Percentiles rank a stretch among this genome's conserved stretches.
phyloP scores from a whole-genome alignment of 2,329 filamentous ascomycete species.

The Verticillium alfalfae region DNA sequence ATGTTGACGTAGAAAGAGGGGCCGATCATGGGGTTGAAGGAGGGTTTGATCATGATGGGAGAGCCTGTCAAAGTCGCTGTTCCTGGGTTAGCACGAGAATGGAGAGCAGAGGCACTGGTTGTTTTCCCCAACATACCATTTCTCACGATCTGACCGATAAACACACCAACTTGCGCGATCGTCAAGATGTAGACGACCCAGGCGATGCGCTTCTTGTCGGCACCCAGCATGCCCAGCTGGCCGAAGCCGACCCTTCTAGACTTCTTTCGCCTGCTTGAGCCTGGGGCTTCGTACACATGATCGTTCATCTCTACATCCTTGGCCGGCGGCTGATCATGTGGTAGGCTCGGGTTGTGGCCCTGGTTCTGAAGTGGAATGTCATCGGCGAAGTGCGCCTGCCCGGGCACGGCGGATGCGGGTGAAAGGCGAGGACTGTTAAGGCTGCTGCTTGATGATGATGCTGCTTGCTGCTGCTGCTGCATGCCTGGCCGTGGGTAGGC shows the following conservation, averaged over 20 bases:
- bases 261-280: constrained; percentile 19
- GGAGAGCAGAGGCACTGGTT: too few species aligned
- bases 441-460: constrained; percentile 24
- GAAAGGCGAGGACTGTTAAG: constrained; percentile 21
- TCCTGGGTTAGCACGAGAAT: background rate
- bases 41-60: constrained; percentile 72
- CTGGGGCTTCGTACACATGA: constrained; percentile 55
- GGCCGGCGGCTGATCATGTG: constrained; percentile 7
- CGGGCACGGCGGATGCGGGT: constrained; percentile 18
- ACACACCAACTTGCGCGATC: constrained; percentile 72
- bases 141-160: constrained; percentile 80
- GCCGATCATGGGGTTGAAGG: constrained; percentile 96
- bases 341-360: constrained; percentile 2
- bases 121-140: constrained; percentile 60
- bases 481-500: constrained; percentile 52
- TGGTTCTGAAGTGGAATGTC: constrained; percentile 54
- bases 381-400: constrained; percentile 33
- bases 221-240: constrained; percentile 54
- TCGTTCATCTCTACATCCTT: constrained; percentile 42
- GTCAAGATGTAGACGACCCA: constrained; percentile 82
- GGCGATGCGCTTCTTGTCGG: constrained; percentile 55
- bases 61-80: constrained; percentile 71
- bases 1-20: constrained; percentile 86
- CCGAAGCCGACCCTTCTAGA: constrained; percentile 45
- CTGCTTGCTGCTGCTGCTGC: background rate